Evolutionary conservation across 345 rosid species (phyloP).

Genomic region (Eucalyptus pumila): DNA sequence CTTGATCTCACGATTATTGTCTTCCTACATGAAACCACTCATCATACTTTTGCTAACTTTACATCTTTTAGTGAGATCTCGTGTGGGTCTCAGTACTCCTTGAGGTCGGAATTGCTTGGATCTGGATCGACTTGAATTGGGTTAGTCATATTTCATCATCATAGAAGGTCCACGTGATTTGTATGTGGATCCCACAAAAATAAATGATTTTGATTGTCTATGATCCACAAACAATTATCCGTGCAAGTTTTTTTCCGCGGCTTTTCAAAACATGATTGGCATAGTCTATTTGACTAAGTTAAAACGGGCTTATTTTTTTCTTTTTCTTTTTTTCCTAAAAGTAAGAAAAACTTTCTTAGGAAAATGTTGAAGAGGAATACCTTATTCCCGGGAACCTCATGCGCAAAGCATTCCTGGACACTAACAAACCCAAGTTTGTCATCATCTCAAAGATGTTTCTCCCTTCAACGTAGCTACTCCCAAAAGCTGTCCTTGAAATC

Average conservation of each 20-base stretch:
- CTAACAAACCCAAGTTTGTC: not conserved
- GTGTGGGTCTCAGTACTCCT: not conserved
- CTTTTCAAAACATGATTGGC: not conserved
- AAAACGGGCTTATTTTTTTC: not conserved
- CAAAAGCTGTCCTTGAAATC: constrained; percentile 31
- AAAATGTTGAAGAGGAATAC: not conserved
- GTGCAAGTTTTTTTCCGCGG: not conserved
- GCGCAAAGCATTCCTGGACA: not conserved
- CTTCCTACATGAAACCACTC: not conserved
- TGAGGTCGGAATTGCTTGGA: not conserved
- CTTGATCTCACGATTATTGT: not conserved
- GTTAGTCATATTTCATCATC: not conserved
- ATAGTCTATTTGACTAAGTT: not conserved
- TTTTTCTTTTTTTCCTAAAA: not conserved
- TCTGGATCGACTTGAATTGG: not conserved
- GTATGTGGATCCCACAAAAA: not conserved
- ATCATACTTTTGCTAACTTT: not conserved
- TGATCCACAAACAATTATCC: not conserved
- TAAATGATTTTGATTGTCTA: not conserved
- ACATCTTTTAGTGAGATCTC: not conserved
- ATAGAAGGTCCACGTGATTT: not conserved
- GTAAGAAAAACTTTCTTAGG: not conserved
- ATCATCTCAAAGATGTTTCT: constrained; percentile 13
- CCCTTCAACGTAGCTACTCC: constrained; percentile 25
- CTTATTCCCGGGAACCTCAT: constrained; percentile 4